These are phyloP conservation scores for Fusarium metavorans DNA, from an alignment of 2,329 filamentous ascomycete species.

Conservation along the genomic window DNA sequence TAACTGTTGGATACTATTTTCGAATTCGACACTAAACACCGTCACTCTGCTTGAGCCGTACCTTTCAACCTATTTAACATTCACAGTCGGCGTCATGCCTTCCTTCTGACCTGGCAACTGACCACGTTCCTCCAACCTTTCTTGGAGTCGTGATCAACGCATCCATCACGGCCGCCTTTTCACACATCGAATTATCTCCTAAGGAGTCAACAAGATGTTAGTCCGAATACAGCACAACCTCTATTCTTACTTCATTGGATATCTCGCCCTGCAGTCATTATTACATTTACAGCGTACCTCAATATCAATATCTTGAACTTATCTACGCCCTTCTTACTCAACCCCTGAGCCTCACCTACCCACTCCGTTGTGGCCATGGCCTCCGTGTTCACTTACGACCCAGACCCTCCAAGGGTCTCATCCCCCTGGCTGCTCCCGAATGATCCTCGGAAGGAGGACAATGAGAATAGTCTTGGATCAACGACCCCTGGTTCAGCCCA, in stretches of 20 bases:
- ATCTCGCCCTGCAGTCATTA: conserved; percentile 14
- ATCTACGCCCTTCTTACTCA: not conserved
- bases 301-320: conserved; percentile 35
- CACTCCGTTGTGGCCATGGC: conserved; percentile 71
- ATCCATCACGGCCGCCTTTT: conserved; percentile 26
- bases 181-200: conserved; percentile 11
- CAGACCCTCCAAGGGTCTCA: conserved; percentile 86
- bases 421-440: conserved; percentile 86
- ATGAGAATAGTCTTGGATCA: conserved; percentile 39
- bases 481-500: conserved; percentile 42
- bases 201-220: conserved; percentile 43
- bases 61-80: not conserved
- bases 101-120: conserved; percentile 35
- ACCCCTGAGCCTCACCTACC: not conserved
- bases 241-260: conserved; percentile 28
- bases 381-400: conserved; percentile 95
- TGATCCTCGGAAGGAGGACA: conserved; percentile 52
- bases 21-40: not conserved
- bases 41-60: not conserved
- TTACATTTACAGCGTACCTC: conserved; percentile 19
- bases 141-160: conserved; percentile 36
- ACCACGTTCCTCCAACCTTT: conserved; percentile 25
- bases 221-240: conserved; percentile 28
- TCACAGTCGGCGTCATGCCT: conserved; percentile 36
- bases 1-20: not conserved